Evolutionary conservation across 495 filamentous ascomycete species (phyloP).

Genomic region (Sordaria brevicollis): DNA sequence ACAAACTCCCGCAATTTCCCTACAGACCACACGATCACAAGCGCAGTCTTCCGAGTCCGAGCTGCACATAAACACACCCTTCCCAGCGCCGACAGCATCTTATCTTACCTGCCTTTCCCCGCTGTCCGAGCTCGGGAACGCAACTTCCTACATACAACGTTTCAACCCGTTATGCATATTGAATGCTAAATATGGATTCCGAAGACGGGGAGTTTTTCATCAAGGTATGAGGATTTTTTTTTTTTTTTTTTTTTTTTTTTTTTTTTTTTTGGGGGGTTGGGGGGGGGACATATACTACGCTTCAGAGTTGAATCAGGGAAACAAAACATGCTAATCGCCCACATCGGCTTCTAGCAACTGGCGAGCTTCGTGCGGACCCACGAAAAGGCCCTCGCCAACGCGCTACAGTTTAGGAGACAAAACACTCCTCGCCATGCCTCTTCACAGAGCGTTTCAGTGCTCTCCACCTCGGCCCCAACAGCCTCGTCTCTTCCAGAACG

Average conservation of each 20-base stretch:
- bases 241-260: too few relatives aligned
- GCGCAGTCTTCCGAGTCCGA: background rate
- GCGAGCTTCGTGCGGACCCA: constrained; percentile 93
- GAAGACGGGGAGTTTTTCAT: constrained; percentile 87
- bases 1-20: constrained; percentile 3
- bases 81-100: background rate
- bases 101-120: background rate
- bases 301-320: background rate
- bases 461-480: constrained; percentile 37
- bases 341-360: constrained; percentile 53
- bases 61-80: background rate
- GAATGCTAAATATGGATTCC: constrained; percentile 52
- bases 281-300: background rate
- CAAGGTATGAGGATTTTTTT: constrained; percentile 47
- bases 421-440: constrained; percentile 51
- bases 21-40: background rate
- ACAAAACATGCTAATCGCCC: background rate
- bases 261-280: too few relatives aligned
- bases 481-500: constrained; percentile 40
- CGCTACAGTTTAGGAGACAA: constrained; percentile 72
- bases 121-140: constrained; percentile 2
- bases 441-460: constrained; percentile 41
- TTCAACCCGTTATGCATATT: constrained; percentile 28
- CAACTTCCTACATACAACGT: constrained; percentile 12
- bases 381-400: constrained; percentile 94